A percentile compares a stretch with the other conserved stretches of the same genome.
Conservation (phyloP, 768 basidiomycete species). For the Antrodiella citrinella region DNA sequence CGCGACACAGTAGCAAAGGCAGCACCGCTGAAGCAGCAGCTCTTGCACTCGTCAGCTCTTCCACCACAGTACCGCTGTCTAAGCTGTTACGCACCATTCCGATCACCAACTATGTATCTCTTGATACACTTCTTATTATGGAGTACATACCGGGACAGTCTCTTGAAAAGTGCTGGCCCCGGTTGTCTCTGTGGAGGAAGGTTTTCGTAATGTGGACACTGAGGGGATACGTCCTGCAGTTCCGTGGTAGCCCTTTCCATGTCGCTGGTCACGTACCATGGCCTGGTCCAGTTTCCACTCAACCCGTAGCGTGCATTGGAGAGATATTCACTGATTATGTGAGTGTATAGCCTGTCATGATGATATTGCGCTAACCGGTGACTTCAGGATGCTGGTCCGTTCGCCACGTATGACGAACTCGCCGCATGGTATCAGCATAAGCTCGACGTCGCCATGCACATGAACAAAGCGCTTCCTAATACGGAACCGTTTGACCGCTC, state of each 20-base stretch:
- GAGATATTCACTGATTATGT: constrained; percentile 17
- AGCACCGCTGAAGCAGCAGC: neutral
- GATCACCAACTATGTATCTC: neutral
- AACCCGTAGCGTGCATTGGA: constrained; percentile 8
- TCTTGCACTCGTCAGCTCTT: neutral
- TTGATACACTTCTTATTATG: constrained; percentile 16
- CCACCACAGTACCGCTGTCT: neutral
- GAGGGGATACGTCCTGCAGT: constrained; percentile 18
- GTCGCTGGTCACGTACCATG: neutral
- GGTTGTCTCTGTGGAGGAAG: constrained; percentile 10
- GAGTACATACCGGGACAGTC: constrained; percentile 18
- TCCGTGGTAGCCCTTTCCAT: constrained; percentile 9
- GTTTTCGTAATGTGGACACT: constrained; percentile 14
- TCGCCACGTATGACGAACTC: constrained; percentile 20
- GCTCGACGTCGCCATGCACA: constrained; percentile 5
- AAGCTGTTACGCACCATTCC: neutral
- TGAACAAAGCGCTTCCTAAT: constrained; percentile 6
- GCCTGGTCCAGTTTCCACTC: constrained; percentile 2
- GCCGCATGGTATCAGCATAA: constrained; percentile 17
- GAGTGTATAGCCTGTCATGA: neutral
- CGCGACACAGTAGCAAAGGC: neutral
- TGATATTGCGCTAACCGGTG: no score
- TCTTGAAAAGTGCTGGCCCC: constrained; percentile 14
- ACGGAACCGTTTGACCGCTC: constrained; percentile 7
- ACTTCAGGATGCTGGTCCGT: constrained; percentile 20